Base-by-base conservation (phyloP, 164 flowering plant species). In the Magnolia changhungtana region DNA sequence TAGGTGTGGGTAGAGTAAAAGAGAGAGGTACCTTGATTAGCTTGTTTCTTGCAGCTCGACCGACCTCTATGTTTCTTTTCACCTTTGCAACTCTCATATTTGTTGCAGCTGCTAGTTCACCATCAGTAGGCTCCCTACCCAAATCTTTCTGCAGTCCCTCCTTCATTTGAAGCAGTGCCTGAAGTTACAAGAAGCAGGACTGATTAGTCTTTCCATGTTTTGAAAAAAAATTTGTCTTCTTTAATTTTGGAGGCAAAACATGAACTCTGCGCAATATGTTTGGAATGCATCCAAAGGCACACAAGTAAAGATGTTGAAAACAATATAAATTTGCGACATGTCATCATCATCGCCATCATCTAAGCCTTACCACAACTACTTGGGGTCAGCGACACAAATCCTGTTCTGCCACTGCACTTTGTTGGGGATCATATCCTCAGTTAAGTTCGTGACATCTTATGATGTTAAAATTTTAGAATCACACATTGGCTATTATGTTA, bases 11-110 rank as follows among this genome's bases (percentile, higher is more conserved):
- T 37, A 37, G 45, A 37, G 45, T 37, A 11, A 37, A 37, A 75
- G 72, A 31, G 5, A 80, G 21, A 29, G 49, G 63, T 82, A 92
- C 99, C 93, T 90, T 92, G 78, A 96, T 90, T 75, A 96, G 88
- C 85, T 94, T 94, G 85, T 86, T 90, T 81, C 97, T 86, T 51
- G 98, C 97, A 24, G 99, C 98, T 78, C 59, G 86, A 79, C 98
- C 99, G 79, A 88, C 86, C 72, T 87, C 94, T 77, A 94, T 63
- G 1, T 84, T 83, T 81, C 74, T 90, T 78, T 85, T 83, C 20
- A 90, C 78, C 78, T 89, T 80, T 71, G 61, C 21, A n/a, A 74
- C 83, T 72, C 77, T 75, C 92, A 86, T 89, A 61, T 84, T 88
- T 58, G 83, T 82, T 68, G 90, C 90, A 75, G 80, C 83, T 21